A percentile compares a stretch with the other conserved stretches of the same genome.
Evolutionary conservation across 2,329 filamentous ascomycete species (phyloP).

Genomic region (Lachnum nothofagi): DNA sequence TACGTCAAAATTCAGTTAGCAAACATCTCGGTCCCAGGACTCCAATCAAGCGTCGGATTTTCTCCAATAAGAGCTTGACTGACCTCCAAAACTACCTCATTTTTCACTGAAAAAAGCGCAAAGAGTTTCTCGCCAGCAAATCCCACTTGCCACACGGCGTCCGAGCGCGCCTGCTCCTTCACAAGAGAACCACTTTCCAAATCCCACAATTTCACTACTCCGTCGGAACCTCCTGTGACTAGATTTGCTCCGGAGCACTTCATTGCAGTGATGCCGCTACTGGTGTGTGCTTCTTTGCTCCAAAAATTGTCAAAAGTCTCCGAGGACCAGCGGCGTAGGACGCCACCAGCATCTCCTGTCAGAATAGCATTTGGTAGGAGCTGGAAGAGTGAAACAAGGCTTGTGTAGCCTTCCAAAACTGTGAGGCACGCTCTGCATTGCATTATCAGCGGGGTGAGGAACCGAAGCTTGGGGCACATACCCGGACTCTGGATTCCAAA

Average conservation of each 20-base stretch:
- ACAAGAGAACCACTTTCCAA: constrained; percentile 57
- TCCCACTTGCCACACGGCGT: constrained; percentile 91
- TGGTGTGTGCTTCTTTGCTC: constrained; percentile 73
- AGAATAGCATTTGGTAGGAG: constrained; percentile 91
- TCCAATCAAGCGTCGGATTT: background rate
- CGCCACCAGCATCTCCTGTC: constrained; percentile 88
- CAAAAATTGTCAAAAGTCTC: constrained; percentile 54
- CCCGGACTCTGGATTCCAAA: constrained; percentile 87
- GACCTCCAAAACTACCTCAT: constrained; percentile 92
- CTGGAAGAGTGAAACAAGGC: constrained; percentile 66
- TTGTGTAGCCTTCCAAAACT: background rate
- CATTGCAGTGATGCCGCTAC: constrained; percentile 91
- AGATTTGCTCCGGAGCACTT: constrained; percentile 56
- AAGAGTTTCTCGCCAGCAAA: constrained; percentile 96
- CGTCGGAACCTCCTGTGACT: constrained; percentile 71
- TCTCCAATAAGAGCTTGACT: constrained; percentile 32
- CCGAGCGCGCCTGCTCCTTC: constrained; percentile 82
- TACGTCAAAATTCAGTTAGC: background rate
- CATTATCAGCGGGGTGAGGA: background rate
- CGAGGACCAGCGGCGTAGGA: constrained; percentile 90
- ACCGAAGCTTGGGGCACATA: constrained; percentile 40
- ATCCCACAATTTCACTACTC: constrained; percentile 76
- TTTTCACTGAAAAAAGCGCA: constrained; percentile 75
- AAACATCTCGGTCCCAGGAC: background rate
- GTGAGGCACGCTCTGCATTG: background rate